Conservation (phyloP, 2,329 filamentous ascomycete species). For the Clarireedia paspali region DNA sequence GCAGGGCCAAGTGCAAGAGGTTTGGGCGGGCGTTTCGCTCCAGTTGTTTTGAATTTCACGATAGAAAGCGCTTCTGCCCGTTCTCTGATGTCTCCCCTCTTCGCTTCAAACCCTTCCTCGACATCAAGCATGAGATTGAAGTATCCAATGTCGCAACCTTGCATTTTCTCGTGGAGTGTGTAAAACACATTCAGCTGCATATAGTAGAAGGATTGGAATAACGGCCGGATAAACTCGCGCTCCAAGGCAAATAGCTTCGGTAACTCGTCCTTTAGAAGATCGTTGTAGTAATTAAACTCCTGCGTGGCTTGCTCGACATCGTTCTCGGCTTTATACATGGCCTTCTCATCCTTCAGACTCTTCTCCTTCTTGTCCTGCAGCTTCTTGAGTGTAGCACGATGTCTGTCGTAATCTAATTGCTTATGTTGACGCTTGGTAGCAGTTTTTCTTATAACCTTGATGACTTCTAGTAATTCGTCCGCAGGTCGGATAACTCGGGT, state of each 20-base stretch:
- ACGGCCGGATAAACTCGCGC: slow-evolving; percentile 87
- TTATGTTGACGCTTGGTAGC: slow-evolving; percentile 91
- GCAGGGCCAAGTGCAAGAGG: slow-evolving; percentile 16
- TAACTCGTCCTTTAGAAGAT: slow-evolving; percentile 90
- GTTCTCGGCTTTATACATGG: slow-evolving; percentile 88
- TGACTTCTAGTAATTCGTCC: slow-evolving; percentile 86
- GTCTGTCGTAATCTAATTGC: slow-evolving; percentile 91
- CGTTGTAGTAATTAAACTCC: slow-evolving; percentile 97
- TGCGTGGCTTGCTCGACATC: slow-evolving; percentile 87
- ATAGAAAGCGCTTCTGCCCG: slow-evolving; percentile 78
- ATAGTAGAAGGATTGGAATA: slow-evolving; percentile 99
- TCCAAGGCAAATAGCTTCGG: slow-evolving; percentile 87
- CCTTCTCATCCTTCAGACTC: slow-evolving; percentile 92
- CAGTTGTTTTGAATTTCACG: slow-evolving; percentile 85
- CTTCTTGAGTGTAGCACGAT: slow-evolving; percentile 78
- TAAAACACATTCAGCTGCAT: slow-evolving; percentile 99
- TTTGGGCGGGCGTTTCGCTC: slow-evolving; percentile 44
- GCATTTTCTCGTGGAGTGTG: slow-evolving; percentile 96
- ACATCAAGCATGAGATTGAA: slow-evolving; percentile 89
- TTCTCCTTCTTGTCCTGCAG: slow-evolving; percentile 97
- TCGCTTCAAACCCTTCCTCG: slow-evolving; percentile 82
- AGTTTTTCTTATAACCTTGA: slow-evolving; percentile 90
- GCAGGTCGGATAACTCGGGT: slow-evolving; percentile 83
- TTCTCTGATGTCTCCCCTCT: slow-evolving; percentile 82
- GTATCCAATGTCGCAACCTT: slow-evolving; percentile 93